Evolutionary conservation across 495 filamentous ascomycete species (phyloP), one percentile per base, ranked within the genome.

Genomic region (Annulohypoxylon stygium): DNA sequence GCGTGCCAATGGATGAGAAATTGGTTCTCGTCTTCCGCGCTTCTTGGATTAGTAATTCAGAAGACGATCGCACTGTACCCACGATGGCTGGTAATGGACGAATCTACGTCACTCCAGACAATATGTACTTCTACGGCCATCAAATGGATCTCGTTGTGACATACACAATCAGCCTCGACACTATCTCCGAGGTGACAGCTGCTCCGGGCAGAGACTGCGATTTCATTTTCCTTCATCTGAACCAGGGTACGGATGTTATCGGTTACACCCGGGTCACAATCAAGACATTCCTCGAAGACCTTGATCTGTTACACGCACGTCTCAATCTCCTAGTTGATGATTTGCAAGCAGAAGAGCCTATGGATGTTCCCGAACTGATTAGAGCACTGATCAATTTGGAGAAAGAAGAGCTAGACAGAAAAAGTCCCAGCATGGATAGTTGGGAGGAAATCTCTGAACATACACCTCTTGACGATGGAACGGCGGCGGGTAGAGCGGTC

Each of bases 41-140:
- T 48, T 82, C 84, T 10, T 89, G 87, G 87, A 78, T 75, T 26
- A 86, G 83, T 64, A 78, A 83, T 48, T 79, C 82, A 3, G 73
- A 78, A 59, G 69, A 79, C 9, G 79, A 81, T 33, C 79, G 78
- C 39, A 78, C 75, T 7, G 74, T 64, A 10, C 79, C 80, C 12
- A 76, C 73, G 33, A 80, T 86, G 78, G 76, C 83, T 45, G 82
- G 83, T 8, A 84, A 95, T 48, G 97, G 96, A 0, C 86, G 96
- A 61, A 91, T 94, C 20, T 99, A 95, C 78, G 90, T 97, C 51
- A 98, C 97, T 1, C 86, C 89, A 3, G 88, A 88, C 58, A 90
- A 94, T 37, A 88, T 98, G 69, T 98, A 97, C 76, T 99, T 99
- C 78, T 99, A 97, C 82, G 97, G 94, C 61, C 90, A 98, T 78